These are phyloP conservation scores for Colletotrichum chrysophilum DNA, from an alignment of 2,329 filamentous ascomycete species.

Conservation along the genomic window DNA sequence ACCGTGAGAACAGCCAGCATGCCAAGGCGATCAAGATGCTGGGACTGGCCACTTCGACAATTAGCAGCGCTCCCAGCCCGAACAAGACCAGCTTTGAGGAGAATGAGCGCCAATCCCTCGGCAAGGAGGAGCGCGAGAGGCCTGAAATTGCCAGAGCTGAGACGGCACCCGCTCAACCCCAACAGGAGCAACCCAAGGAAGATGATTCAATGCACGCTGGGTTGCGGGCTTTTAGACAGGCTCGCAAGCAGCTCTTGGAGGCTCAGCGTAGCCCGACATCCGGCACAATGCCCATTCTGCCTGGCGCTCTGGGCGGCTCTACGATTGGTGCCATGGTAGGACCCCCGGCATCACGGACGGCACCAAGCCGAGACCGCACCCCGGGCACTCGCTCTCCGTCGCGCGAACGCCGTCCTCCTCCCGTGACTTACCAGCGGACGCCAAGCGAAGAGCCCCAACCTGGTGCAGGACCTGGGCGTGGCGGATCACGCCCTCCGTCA, in stretches of 20 bases:
- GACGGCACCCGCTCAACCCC: neutral
- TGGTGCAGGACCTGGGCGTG: slow-evolving; percentile 32
- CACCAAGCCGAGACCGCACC: slow-evolving; percentile 28
- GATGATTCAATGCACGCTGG: slow-evolving; percentile 54
- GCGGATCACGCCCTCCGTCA: slow-evolving; percentile 30
- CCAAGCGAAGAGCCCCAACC: slow-evolving; percentile 45
- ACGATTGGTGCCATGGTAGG: neutral
- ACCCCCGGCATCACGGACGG: slow-evolving; percentile 23
- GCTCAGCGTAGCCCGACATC: slow-evolving; percentile 39
- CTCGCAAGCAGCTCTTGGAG: slow-evolving; percentile 60
- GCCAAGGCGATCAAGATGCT: slow-evolving; percentile 67
- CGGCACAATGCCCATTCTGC: slow-evolving; percentile 25
- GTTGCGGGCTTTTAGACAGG: slow-evolving; percentile 62
- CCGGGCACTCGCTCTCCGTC: slow-evolving; percentile 41
- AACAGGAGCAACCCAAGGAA: slow-evolving; percentile 29
- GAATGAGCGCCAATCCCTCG: slow-evolving; percentile 30
- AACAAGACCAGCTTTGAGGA: slow-evolving; percentile 42
- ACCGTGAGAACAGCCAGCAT: slow-evolving; percentile 46
- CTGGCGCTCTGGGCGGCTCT: neutral
- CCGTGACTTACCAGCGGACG: slow-evolving; percentile 48
- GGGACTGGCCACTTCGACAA: slow-evolving; percentile 53
- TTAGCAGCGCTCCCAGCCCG: slow-evolving; percentile 45
- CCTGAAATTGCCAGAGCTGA: neutral
- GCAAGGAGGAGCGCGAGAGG: slow-evolving; percentile 28
- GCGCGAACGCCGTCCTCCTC: slow-evolving; percentile 50